Base-by-base conservation (phyloP, 345 rosid species). In the Citropsis articulata region DNA sequence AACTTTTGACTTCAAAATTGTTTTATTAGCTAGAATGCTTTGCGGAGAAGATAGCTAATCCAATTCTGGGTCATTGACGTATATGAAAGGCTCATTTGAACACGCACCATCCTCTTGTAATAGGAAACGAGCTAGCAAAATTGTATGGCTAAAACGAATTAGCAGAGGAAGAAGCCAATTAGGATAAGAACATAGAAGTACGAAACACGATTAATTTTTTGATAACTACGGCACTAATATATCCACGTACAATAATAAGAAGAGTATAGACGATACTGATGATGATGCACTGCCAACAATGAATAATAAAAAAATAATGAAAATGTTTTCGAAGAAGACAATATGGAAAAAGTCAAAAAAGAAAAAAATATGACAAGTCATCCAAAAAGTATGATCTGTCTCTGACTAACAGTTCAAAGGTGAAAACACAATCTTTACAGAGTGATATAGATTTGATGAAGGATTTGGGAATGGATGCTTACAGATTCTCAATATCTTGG, bases 401-500 rank as follows among this genome's bases (percentile, higher is more conserved):
- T 79, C 28, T 57, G 66, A 42, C 72, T 50, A 35, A 69, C 77
- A 18, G 48, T 33, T 31, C 19, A 38, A 30, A 66, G 45, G 33
- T 38, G 4, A 80, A 64, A 38, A 30, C 35, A 57, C 9, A 42
- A 35, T 63, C 28, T 72, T 78, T 72, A 76, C 93, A 93, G 97
- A 89, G 80, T 65, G 96, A 95, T 77, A 86, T 93, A 83, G 90
- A 82, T 61, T 85, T 95, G 88, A 93, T 95, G 98, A 92, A 89
- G 85, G 93, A 90, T 85, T 79, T 95, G 77, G 91, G 91, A 74
- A 90, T 95, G 96, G 97, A 95, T 81, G 97, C 97, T 38, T 95
- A 93, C 73, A 86, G 97, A 87, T 92, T 93, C 78, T 92, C 98
- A 24, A 93, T 95, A 86, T 92, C 98, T 73, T 95, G 99, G 98